Evolutionary conservation across 2,329 filamentous ascomycete genomes (phyloP).

Genomic region (Aspergillus alliaceus): DNA sequence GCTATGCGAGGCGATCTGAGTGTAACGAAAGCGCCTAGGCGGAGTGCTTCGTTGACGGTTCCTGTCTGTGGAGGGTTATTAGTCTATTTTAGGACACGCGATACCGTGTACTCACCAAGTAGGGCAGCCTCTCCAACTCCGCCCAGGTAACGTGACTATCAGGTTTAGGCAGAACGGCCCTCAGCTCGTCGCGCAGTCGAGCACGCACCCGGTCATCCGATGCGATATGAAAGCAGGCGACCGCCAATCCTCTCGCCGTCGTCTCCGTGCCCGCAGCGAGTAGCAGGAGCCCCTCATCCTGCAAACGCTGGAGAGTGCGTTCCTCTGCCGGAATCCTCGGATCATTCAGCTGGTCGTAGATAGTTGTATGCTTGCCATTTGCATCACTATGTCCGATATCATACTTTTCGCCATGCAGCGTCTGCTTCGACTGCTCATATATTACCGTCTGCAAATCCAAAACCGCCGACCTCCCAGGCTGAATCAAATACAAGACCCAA

Average conservation of each 20-base stretch:
- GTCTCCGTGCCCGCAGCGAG: slow-evolving; percentile 39
- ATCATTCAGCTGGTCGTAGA: slow-evolving; percentile 34
- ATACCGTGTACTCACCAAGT: slow-evolving; percentile 35
- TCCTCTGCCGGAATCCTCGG: slow-evolving; percentile 38
- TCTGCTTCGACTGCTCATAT: neutral
- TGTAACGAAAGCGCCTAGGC: slow-evolving; percentile 3
- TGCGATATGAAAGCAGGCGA: slow-evolving; percentile 33
- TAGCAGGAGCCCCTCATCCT: slow-evolving; percentile 32
- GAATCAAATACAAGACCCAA: slow-evolving; percentile 9
- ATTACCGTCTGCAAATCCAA: slow-evolving; percentile 17
- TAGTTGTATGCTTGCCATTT: slow-evolving; percentile 7
- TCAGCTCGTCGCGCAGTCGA: slow-evolving; percentile 29
- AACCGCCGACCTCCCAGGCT: slow-evolving; percentile 7
- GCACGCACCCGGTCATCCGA: slow-evolving; percentile 16
- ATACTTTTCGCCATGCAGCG: slow-evolving; percentile 7
- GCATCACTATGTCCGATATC: neutral
- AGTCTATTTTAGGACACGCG: too few relatives aligned
- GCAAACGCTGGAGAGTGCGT: slow-evolving; percentile 31
- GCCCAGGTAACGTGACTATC: slow-evolving; percentile 22
- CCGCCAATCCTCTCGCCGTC: slow-evolving; percentile 29
- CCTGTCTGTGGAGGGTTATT: slow-evolving; percentile 4
- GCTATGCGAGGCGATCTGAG: slow-evolving; percentile 10
- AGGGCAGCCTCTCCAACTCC: slow-evolving; percentile 40
- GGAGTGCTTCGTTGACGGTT: slow-evolving; percentile 11
- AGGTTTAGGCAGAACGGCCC: slow-evolving; percentile 23